Evolutionary conservation across 2,329 filamentous ascomycete genomes (phyloP).

Genomic region (Beauveria bassiana): DNA sequence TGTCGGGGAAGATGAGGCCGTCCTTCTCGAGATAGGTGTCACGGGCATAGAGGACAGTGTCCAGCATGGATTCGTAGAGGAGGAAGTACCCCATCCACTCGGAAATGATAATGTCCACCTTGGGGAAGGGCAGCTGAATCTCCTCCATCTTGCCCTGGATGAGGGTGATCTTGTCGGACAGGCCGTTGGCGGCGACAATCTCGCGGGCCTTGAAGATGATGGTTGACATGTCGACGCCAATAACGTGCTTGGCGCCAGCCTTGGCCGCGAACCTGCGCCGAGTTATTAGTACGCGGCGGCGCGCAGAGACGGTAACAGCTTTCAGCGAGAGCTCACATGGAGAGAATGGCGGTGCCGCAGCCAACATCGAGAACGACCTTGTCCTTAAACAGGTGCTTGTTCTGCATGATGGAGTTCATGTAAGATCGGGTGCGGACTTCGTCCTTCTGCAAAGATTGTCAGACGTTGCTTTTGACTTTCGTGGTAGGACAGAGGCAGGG

Average conservation of each 20-base stretch:
- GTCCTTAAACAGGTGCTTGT: constrained; percentile 84
- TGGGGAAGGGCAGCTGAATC: constrained; percentile 82
- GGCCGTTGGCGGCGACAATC: constrained; percentile 86
- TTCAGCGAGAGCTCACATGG: constrained; percentile 62
- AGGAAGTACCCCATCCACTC: constrained; percentile 99
- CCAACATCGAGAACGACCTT: constrained; percentile 89
- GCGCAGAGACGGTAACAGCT: not conserved
- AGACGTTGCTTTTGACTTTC: constrained; percentile 10
- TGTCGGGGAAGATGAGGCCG: constrained; percentile 96
- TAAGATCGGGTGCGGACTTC: constrained; percentile 95
- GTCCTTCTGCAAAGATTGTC: constrained; percentile 65
- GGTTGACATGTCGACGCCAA: constrained; percentile 98
- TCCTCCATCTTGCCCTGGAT: constrained; percentile 99
- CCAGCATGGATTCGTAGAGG: constrained; percentile 97
- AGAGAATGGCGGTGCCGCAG: constrained; percentile 94
- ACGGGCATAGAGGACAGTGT: constrained; percentile 93
- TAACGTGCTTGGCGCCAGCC: constrained; percentile 95
- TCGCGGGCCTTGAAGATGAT: constrained; percentile 98
- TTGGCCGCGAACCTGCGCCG: constrained; percentile 80
- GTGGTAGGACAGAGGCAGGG: not conserved
- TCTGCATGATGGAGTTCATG: constrained; percentile 95
- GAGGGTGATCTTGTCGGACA: constrained; percentile 93
- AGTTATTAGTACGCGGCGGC: not conserved
- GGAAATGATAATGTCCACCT: constrained; percentile 99
- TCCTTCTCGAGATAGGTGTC: constrained; percentile 83